Base-by-base conservation (phyloP, 306 rosid species). In the Dryas alaskensis region DNA sequence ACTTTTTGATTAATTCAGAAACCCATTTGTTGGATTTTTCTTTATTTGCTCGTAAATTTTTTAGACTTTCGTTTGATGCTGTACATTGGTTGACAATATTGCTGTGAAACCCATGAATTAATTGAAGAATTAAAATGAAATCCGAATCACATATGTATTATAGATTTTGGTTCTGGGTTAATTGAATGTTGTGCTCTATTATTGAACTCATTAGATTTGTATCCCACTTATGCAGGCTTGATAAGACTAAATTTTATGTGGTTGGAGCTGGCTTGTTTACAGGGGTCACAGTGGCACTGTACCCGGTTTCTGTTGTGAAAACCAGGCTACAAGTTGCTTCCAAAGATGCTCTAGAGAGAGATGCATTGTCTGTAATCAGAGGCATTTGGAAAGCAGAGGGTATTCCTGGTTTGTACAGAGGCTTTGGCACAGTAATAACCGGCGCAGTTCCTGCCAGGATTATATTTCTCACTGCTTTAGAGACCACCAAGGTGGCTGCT, bases 381-480 rank as follows among this genome's bases (percentile, higher is more conserved):
- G 97, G 97, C 57, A 78, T 93, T 48, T 87, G 88, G 46, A 91
- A 72, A 84, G 81, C 89, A 10, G 97, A 93, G 71, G 98, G 98
- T 27, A 45, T 89, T 69, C 98, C 89, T 19, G 98, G 97, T 81
- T 80, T 93, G 39, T 93, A 93, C 78, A 87, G 87, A 81, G 98
- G 98, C 13, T 93, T 93, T 77, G 93, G 87, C 5, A 84, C 97
- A 0, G 98, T 93, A 4, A 81, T 93, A 73, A 89, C 87, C 31
- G 98, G 98, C 19, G 86, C 98, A 9, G 22, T 93, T 79, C 98
- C 98, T 65, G 84, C 97, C 43, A 88, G 98, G 86, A 81, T 93
- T 17, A 73, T 93, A 73, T 93, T 93, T 69, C 88, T 93, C 73
- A 88, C 96, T 50, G 85, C 92, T 58, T 81, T 93, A 51, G 97